phyloP scores from a whole-genome alignment of 257 asterid genomes.

The Solanum tarijense region DNA sequence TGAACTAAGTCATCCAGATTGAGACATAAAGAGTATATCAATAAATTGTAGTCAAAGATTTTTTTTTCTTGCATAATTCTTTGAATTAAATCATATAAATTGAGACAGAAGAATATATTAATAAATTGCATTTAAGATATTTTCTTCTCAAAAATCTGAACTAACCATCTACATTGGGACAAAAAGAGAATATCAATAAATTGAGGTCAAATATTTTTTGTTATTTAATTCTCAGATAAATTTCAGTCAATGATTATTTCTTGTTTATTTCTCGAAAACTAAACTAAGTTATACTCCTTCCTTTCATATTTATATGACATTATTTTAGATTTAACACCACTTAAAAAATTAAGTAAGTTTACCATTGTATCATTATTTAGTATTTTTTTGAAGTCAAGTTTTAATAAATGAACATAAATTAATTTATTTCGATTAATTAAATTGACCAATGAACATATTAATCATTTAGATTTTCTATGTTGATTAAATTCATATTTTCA shows the following conservation, averaged over 20 bases:
- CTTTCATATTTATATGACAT: too few species aligned
- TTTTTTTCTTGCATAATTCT: neutral
- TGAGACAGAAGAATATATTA: neutral
- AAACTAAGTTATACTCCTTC: neutral
- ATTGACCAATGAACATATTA: neutral
- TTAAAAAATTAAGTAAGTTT: neutral
- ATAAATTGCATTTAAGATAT: neutral
- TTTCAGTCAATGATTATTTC: neutral
- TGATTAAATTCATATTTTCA: too few species aligned
- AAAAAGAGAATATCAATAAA: neutral
- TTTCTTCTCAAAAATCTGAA: neutral
- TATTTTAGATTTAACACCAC: too few species aligned
- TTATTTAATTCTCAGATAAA: neutral
- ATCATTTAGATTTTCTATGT: neutral
- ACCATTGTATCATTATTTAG: too few species aligned
- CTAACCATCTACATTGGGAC: neutral
- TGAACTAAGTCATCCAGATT: neutral
- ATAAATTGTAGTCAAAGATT: neutral
- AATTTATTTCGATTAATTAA: too few species aligned
- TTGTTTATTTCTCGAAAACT: too few species aligned
- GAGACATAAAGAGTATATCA: neutral
- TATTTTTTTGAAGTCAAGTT: neutral
- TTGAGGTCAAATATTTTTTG: neutral
- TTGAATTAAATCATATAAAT: neutral
- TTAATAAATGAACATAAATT: too few species aligned